Conservation (phyloP, 139 green algal species). For the Parachlorella kessleri region DNA sequence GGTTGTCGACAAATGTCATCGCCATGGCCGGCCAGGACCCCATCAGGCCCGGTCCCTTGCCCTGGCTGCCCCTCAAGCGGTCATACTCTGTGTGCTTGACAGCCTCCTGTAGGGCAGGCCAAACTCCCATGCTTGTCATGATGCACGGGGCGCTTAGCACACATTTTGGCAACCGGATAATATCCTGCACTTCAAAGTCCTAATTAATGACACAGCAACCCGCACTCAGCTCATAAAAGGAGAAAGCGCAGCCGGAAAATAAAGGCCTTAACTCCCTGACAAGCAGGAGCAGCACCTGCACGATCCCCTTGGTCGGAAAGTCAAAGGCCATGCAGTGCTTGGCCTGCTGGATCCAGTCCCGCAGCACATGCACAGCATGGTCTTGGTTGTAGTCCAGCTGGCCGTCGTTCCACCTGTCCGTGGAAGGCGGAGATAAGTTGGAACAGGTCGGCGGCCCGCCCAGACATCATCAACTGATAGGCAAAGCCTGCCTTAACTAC, state of each 20-base stretch:
- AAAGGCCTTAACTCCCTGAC: not conserved
- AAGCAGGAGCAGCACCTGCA: constrained; percentile 56
- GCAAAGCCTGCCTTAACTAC: too few species aligned
- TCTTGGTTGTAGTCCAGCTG: constrained; percentile 62
- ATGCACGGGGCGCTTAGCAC: too few species aligned
- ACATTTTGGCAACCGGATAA: too few species aligned
- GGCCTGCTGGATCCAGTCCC: constrained; percentile 82
- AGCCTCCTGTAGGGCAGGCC: constrained; percentile 89
- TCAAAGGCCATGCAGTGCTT: constrained; percentile 85
- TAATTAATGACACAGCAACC: too few species aligned
- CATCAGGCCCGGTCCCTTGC: constrained; percentile 79
- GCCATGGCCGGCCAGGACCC: constrained; percentile 87
- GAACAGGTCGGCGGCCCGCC: too few species aligned
- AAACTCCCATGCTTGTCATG: too few species aligned
- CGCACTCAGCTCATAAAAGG: too few species aligned
- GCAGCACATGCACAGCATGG: constrained; percentile 36
- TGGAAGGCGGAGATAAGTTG: too few species aligned
- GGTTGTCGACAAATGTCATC: constrained; percentile 98
- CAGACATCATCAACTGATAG: too few species aligned
- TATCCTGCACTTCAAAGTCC: too few species aligned
- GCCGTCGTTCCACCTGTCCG: constrained; percentile 13
- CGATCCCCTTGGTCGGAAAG: constrained; percentile 95
- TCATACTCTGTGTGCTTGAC: constrained; percentile 91
- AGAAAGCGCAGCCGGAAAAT: too few species aligned
- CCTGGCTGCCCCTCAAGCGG: constrained; percentile 83